Percentiles rank a stretch among this genome's conserved stretches.
phyloP scores from a whole-genome alignment of 169 alveolate species.

The Eimeria praecox region DNA sequence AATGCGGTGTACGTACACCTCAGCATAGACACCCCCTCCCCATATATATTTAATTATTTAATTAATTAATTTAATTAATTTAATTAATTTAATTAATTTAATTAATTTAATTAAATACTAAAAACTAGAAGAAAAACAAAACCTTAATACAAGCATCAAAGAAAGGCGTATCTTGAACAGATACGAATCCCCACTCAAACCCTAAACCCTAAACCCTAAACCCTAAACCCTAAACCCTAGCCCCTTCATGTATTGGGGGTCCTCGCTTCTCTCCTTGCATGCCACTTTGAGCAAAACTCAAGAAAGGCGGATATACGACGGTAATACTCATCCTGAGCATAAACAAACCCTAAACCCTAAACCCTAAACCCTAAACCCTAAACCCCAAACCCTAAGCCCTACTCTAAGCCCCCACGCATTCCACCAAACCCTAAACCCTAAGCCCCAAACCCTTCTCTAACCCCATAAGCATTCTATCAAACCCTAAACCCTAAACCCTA shows the following conservation, averaged over 20 bases:
- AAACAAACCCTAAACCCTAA: not conserved
- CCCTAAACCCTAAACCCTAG: not conserved
- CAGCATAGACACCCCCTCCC: not conserved
- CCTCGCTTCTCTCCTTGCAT: not conserved
- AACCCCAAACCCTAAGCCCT: not conserved
- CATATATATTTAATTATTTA: no score
- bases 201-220: not conserved
- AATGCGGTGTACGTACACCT: not conserved
- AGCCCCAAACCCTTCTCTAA: not conserved
- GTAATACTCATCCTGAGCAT: constrained; percentile 35
- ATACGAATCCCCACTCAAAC: not conserved
- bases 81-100: no score
- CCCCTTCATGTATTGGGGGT: not conserved
- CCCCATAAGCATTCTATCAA: not conserved
- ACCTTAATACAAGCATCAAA: no score
- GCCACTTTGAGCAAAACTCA: constrained; percentile 24
- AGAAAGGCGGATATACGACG: constrained; percentile 6
- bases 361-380: not conserved
- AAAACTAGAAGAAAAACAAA: not conserved
- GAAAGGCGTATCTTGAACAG: not conserved
- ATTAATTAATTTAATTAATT: no score
- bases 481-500: no score
- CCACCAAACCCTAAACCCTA: not conserved
- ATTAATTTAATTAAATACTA: not conserved
- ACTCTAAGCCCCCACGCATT: not conserved